A percentile compares a stretch with the other conserved stretches of the same genome.
phyloP scores from a whole-genome alignment of 192 early-diverging fungal genomes.

The Backusella macrospora region DNA sequence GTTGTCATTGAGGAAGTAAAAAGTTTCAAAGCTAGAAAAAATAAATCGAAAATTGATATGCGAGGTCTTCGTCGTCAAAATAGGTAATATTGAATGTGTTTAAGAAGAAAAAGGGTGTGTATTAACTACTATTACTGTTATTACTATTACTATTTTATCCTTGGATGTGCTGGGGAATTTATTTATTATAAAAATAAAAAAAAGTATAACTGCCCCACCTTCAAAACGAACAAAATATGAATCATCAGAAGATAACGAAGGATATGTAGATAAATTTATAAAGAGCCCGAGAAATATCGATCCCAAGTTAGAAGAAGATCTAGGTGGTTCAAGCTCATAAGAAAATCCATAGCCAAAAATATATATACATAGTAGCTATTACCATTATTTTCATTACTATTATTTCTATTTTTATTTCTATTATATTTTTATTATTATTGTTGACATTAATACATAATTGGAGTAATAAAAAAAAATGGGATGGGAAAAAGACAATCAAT shows the following conservation, averaged over 20 bases:
- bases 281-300: slow-evolving; percentile 3
- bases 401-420: no score
- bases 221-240: neutral
- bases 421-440: no score
- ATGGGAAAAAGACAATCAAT: no score
- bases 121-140: no score
- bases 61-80: slow-evolving; percentile 17
- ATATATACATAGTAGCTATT: no score
- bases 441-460: no score
- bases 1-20: slow-evolving; percentile 23
- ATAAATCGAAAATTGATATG: slow-evolving; percentile 18
- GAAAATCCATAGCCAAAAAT: neutral
- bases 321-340: neutral
- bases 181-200: neutral
- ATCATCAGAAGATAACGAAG: neutral
- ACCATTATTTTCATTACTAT: no score
- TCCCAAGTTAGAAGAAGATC: slow-evolving; percentile 15
- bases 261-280: slow-evolving; percentile 7
- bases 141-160: neutral
- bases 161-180: no score
- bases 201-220: slow-evolving; percentile 3
- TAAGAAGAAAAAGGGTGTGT: neutral
- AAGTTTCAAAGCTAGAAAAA: slow-evolving; percentile 19
- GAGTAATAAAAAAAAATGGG: no score
- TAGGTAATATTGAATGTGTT: neutral